Conservation (phyloP, 371 early-diverging fungal species). For the Lichtheimia ornata region DNA sequence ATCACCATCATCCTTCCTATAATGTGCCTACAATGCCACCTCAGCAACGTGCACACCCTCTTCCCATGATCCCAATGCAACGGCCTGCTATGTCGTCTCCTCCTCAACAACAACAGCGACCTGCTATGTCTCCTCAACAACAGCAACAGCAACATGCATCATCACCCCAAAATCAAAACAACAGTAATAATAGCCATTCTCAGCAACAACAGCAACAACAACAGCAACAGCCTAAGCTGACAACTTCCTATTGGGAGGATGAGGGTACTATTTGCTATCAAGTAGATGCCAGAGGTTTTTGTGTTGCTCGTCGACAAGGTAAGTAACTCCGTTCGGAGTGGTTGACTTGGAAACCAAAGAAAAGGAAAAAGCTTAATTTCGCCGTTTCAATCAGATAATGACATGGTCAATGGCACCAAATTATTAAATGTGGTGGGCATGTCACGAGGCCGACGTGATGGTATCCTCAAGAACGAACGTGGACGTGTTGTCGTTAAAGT, state of each 20-base stretch:
- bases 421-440: constrained; percentile 82
- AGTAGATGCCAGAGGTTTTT: constrained; percentile 70
- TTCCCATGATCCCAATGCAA: background rate
- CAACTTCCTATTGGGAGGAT: constrained; percentile 78
- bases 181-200: background rate
- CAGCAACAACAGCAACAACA: constrained; percentile 5
- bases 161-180: background rate
- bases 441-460: constrained; percentile 89
- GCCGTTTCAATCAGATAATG: constrained; percentile 55
- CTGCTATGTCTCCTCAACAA: constrained; percentile 5
- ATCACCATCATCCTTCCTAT: background rate
- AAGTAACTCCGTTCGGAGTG: constrained; percentile 16
- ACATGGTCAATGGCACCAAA: constrained; percentile 89
- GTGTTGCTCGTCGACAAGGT: constrained; percentile 72
- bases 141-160: constrained; percentile 10
- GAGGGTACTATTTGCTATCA: constrained; percentile 75
- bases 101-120: constrained; percentile 5
- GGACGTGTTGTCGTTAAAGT: constrained; percentile 83
- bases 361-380: background rate
- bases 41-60: background rate
- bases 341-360: background rate
- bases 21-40: background rate
- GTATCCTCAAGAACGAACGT: constrained; percentile 84
- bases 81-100: background rate
- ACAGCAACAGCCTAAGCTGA: constrained; percentile 51